A percentile compares a stretch with the other conserved stretches of the same genome.
Evolutionary conservation across 2,329 filamentous ascomycete species (phyloP).

Genomic region (Exophiala sideris): DNA sequence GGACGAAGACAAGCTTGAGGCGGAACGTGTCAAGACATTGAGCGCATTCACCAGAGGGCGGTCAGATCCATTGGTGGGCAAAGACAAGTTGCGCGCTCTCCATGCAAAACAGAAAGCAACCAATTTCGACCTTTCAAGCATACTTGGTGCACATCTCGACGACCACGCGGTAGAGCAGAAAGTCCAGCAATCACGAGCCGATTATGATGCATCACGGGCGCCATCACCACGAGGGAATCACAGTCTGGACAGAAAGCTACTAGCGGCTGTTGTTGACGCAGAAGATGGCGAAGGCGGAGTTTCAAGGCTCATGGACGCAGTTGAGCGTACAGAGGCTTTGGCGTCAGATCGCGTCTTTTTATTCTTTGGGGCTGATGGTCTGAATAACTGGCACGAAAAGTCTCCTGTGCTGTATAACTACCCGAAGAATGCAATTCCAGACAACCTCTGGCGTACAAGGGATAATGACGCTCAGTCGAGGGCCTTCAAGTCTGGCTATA

Average conservation of each 20-base stretch:
- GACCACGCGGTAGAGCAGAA: constrained; percentile 60
- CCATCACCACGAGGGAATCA: constrained; percentile 13
- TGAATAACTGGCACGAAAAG: constrained; percentile 27
- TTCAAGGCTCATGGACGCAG: constrained; percentile 53
- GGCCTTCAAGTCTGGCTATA: constrained; percentile 60
- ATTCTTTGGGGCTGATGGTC: constrained; percentile 49
- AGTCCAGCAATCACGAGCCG: constrained; percentile 38
- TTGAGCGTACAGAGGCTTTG: constrained; percentile 60
- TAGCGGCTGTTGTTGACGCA: constrained; percentile 44
- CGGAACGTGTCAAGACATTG: constrained; percentile 20
- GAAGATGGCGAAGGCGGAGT: constrained; percentile 39
- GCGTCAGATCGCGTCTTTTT: constrained; percentile 53
- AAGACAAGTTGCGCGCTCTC: constrained; percentile 26
- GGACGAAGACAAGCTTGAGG: constrained; percentile 21
- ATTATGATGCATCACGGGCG: constrained; percentile 28
- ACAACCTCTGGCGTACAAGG: constrained; percentile 32
- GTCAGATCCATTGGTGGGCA: constrained; percentile 20
- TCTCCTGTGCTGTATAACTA: constrained; percentile 33
- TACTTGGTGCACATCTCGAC: constrained; percentile 58
- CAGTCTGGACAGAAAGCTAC: constrained; percentile 37
- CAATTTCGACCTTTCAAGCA: constrained; percentile 26
- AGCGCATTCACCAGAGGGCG: constrained; percentile 20
- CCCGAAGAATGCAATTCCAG: constrained; percentile 33
- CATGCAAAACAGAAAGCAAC: constrained; percentile 20
- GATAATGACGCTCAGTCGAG: constrained; percentile 53